Evolutionary conservation across 2,329 filamentous ascomycete species (phyloP), one percentile per base, ranked within the genome.

Genomic region (Sclerotinia glacialis): DNA sequence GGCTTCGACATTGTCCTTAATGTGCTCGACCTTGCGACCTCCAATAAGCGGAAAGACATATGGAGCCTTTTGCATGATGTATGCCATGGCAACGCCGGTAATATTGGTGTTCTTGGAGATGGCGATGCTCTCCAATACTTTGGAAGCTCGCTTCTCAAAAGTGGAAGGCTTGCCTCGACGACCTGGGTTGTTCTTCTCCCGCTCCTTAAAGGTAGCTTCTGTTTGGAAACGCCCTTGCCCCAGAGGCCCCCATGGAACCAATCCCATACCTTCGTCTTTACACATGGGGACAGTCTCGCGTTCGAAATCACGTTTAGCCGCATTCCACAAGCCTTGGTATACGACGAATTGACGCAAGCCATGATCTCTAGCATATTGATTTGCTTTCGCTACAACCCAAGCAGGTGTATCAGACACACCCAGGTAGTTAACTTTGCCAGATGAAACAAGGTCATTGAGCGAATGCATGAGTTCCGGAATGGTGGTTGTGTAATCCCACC

Each of bases 11-110:
- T 85, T 87, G 64, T 78, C 79, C 67, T 83, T 79, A 9, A 88
- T 74, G 73, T 88, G 84, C 71, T 85, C 81, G 42, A 86, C 74
- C 70, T 85, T 87, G 6, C 85, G 78, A 0, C 82, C 83, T 1
- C 85, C 85, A 3, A 86, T 78, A 50, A 88, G 81, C 0, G 86
- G 85, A 71, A 86, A 85, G 3, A 86, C 80, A 71, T 85, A 80
- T 1, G 83, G 81, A 1, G 81, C 77, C 74, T 86, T 86, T 53
- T 80, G 78, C 77, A 83, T 79, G 6, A 86, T 80, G 69, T 86
- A 87, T 1, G 85, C 85, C 87, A 74, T 7, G 49, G 85, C 84
- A 23, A 85, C 74, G 9, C 79, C 80, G 3, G 82, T 85, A 44
- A 86, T 66, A 18, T 81, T 78, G 3, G 81, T 78, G 1, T 53